Conservation (phyloP, 2,329 filamentous ascomycete species). For the Mollisiaceae sp. region DNA sequence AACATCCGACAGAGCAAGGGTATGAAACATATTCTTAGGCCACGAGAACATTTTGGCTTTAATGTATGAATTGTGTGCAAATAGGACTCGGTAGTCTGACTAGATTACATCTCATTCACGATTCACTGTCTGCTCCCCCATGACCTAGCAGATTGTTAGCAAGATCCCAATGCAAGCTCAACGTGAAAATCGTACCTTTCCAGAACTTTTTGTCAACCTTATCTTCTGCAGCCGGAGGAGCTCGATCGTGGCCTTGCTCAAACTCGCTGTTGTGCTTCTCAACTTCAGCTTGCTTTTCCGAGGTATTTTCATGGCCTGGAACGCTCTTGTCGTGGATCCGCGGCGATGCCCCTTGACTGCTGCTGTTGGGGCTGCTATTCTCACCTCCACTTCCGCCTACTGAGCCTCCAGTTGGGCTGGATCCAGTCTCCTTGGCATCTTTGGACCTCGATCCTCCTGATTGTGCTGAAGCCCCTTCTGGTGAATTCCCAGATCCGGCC, state of each 20-base stretch:
- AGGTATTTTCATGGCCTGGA: slow-evolving; percentile 33
- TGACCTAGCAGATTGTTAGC: slow-evolving; percentile 25
- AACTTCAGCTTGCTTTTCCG: slow-evolving; percentile 61
- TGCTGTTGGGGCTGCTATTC: slow-evolving; percentile 30
- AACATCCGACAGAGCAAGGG: too few relatives aligned
- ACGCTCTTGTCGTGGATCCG: slow-evolving; percentile 32
- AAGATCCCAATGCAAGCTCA: background rate
- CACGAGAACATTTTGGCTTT: background rate
- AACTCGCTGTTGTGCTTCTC: slow-evolving; percentile 64
- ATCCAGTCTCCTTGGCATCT: slow-evolving; percentile 47
- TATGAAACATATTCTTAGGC: too few relatives aligned
- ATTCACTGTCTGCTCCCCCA: slow-evolving; percentile 26
- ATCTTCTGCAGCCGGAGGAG: slow-evolving; percentile 49
- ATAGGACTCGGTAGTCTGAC: background rate
- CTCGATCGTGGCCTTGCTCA: slow-evolving; percentile 57
- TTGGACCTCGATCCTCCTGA: slow-evolving; percentile 49
- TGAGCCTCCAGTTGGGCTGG: slow-evolving; percentile 39
- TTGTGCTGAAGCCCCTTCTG: slow-evolving; percentile 45
- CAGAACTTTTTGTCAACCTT: slow-evolving; percentile 63
- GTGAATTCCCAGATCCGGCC: slow-evolving; percentile 35
- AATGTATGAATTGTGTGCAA: background rate
- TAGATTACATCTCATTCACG: slow-evolving; percentile 1
- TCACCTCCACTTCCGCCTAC: slow-evolving; percentile 33
- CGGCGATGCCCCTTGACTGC: slow-evolving; percentile 32
- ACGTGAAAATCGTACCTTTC: slow-evolving; percentile 42